Conservation (phyloP, 441 rosid species). For the Raphanus hybrid region DNA sequence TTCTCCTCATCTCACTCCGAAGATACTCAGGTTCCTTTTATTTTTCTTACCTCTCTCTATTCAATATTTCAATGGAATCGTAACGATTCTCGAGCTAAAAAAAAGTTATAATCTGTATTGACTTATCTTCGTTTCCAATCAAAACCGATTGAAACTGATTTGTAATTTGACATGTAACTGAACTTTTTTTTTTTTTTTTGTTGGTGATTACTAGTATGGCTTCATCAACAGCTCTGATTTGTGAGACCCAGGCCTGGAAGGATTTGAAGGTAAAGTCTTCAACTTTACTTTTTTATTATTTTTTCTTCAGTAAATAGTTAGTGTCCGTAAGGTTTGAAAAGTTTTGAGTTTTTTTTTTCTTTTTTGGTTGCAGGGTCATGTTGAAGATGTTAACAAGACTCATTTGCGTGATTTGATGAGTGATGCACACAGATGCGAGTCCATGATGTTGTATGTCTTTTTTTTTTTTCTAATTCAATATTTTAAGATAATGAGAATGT, state of each 20-base stretch:
- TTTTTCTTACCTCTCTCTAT: neutral
- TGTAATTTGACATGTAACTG: neutral
- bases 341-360: neutral
- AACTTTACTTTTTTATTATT: neutral
- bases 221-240: slow-evolving; percentile 61
- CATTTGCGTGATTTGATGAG: slow-evolving; percentile 84
- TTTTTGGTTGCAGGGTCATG: slow-evolving; percentile 55
- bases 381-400: slow-evolving; percentile 71
- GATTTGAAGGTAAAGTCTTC: slow-evolving; percentile 64
- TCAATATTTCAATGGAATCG: neutral
- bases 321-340: no score
- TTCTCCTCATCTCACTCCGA: neutral
- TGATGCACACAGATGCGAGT: slow-evolving; percentile 69
- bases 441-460: slow-evolving; percentile 72
- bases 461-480: neutral
- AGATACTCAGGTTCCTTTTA: slow-evolving; percentile 1
- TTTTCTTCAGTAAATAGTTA: no score
- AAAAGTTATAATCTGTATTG: neutral
- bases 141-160: neutral
- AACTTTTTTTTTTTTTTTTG: neutral
- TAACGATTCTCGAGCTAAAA: neutral
- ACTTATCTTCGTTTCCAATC: neutral
- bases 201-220: slow-evolving; percentile 51
- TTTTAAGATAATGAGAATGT: no score
- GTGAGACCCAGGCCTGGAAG: slow-evolving; percentile 76